Conservation (phyloP, 139 green algal species). For the Protoeuglena noctilucae region DNA sequence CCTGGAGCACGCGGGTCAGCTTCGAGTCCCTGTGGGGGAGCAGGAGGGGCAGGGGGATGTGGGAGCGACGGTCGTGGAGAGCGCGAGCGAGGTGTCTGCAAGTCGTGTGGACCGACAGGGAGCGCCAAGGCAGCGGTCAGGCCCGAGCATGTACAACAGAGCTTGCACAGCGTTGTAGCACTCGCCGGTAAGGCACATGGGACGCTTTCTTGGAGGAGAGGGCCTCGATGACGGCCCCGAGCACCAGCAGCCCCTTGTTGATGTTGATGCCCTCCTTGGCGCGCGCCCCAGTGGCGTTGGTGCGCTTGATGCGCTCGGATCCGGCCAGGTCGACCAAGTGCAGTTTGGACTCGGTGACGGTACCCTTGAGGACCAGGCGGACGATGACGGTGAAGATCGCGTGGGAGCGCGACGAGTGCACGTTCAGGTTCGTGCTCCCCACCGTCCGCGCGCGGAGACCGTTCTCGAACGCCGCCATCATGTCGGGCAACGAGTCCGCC, state of each 20-base stretch:
- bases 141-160: too few relatives aligned
- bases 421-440: slow-evolving; percentile 43
- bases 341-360: slow-evolving; percentile 19
- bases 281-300: slow-evolving; percentile 21
- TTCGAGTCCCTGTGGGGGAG: not conserved
- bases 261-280: slow-evolving; percentile 53
- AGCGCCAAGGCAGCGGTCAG: too few relatives aligned
- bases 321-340: not conserved
- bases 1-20: slow-evolving; percentile 22
- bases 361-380: slow-evolving; percentile 14
- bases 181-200: too few relatives aligned
- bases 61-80: too few relatives aligned
- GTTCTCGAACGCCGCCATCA: slow-evolving; percentile 33
- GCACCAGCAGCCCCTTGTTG: slow-evolving; percentile 44
- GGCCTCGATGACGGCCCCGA: slow-evolving; percentile 51
- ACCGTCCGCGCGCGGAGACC: slow-evolving; percentile 37
- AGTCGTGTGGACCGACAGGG: too few relatives aligned
- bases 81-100: too few relatives aligned
- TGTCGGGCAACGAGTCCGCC: slow-evolving; percentile 10
- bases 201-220: slow-evolving; percentile 6
- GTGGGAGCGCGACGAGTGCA: slow-evolving; percentile 42
- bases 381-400: slow-evolving; percentile 50
- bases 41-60: too few relatives aligned
- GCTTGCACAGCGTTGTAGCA: too few relatives aligned
- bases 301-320: slow-evolving; percentile 21